phyloP scores from a whole-genome alignment of 352 stramenopile genomes.

The Phytophthora quininea region DNA sequence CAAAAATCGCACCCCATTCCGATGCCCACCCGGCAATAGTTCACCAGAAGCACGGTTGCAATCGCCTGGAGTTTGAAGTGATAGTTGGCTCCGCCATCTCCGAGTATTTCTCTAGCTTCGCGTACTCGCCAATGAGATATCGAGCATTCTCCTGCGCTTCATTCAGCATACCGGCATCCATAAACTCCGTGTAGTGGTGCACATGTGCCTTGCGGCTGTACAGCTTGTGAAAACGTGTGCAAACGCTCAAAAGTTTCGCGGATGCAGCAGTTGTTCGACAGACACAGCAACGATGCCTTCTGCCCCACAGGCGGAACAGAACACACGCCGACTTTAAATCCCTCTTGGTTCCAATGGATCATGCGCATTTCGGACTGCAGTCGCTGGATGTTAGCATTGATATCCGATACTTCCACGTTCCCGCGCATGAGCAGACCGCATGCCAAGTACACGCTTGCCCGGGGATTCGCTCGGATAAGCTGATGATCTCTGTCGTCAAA shows the following conservation, averaged over 20 bases:
- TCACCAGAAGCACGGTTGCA: constrained; percentile 46
- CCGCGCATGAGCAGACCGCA: constrained; percentile 87
- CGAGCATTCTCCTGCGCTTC: constrained; percentile 66
- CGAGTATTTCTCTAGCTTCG: constrained; percentile 52
- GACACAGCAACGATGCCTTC: constrained; percentile 69
- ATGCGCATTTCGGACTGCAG: constrained; percentile 85
- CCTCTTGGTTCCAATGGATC: constrained; percentile 91
- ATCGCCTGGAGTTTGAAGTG: constrained; percentile 26
- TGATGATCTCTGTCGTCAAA: constrained; percentile 63
- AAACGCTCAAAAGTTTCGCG: constrained; percentile 83
- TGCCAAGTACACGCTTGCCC: constrained; percentile 79
- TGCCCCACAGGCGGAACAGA: constrained; percentile 64
- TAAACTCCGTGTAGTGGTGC: constrained; percentile 90
- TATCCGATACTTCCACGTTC: constrained; percentile 86
- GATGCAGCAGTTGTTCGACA: constrained; percentile 91
- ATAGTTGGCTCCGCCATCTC: constrained; percentile 18
- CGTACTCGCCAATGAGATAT: constrained; percentile 72
- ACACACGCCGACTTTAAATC: constrained; percentile 90
- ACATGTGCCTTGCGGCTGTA: constrained; percentile 82
- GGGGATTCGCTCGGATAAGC: constrained; percentile 76
- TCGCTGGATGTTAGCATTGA: constrained; percentile 89
- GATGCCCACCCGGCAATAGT: too few relatives aligned
- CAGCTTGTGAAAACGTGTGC: constrained; percentile 78
- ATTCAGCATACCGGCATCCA: constrained; percentile 59
- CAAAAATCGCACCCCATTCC: too few relatives aligned